Evolutionary conservation across 2,329 filamentous ascomycete species (phyloP).

Genomic region (Chaetomium strumarium): DNA sequence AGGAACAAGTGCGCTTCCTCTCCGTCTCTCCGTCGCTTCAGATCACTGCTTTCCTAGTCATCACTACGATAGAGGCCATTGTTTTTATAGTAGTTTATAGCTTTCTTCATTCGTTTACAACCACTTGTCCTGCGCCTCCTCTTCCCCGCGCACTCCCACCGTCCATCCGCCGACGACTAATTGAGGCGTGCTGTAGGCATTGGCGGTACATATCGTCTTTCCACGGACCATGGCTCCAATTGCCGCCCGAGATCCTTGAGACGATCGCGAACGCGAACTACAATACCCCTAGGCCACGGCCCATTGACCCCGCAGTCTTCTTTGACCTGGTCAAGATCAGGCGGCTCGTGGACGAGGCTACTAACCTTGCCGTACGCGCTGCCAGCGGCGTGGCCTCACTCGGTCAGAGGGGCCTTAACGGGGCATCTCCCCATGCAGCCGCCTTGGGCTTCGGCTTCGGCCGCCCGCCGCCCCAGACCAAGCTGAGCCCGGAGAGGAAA

Average conservation of each 20-base stretch:
- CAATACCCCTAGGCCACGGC: slow-evolving; percentile 66
- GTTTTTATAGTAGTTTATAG: too few relatives aligned
- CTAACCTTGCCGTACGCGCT: slow-evolving; percentile 69
- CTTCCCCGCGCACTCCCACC: background rate
- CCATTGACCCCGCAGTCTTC: slow-evolving; percentile 74
- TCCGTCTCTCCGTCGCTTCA: background rate
- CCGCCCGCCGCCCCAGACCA: slow-evolving; percentile 51
- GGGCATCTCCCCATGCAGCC: slow-evolving; percentile 34
- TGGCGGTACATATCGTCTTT: slow-evolving; percentile 82
- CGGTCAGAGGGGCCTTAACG: slow-evolving; percentile 51
- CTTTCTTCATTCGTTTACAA: background rate
- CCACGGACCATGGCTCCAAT: slow-evolving; percentile 76
- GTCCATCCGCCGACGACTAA: background rate
- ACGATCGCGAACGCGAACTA: slow-evolving; percentile 74
- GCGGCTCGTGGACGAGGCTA: slow-evolving; percentile 72
- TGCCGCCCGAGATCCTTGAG: slow-evolving; percentile 73
- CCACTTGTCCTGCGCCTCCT: background rate
- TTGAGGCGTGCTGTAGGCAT: slow-evolving; percentile 50
- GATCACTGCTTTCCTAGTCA: background rate
- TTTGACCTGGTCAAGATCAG: slow-evolving; percentile 82
- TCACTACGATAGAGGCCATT: too few relatives aligned
- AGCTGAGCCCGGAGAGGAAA: slow-evolving; percentile 69
- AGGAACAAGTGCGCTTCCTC: slow-evolving; percentile 24
- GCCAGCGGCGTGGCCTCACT: slow-evolving; percentile 66
- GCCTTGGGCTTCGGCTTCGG: slow-evolving; percentile 48